Evolutionary conservation across 257 asterid species (phyloP).

Genomic region (Solanum paucissectum): DNA sequence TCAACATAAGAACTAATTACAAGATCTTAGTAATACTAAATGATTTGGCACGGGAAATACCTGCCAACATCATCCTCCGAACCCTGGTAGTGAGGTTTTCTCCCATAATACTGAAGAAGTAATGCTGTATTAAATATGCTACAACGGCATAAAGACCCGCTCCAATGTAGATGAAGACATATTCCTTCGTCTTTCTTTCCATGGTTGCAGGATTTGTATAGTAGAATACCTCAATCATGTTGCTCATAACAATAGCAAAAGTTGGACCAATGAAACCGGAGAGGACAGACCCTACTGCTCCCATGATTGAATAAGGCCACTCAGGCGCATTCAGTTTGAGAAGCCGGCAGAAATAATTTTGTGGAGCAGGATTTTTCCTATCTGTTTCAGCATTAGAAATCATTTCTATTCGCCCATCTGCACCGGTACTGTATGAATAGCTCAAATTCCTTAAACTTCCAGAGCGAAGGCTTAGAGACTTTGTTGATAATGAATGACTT

Average conservation of each 20-base stretch:
- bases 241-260: slow-evolving; percentile 90
- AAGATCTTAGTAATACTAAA: neutral
- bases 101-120: slow-evolving; percentile 96
- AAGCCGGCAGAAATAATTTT: slow-evolving; percentile 74
- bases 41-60: slow-evolving; percentile 14
- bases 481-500: slow-evolving; percentile 84
- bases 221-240: slow-evolving; percentile 94
- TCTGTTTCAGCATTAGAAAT: slow-evolving; percentile 90
- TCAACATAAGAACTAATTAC: neutral
- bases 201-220: slow-evolving; percentile 56
- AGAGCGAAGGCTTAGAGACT: slow-evolving; percentile 92
- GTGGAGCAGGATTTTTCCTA: slow-evolving; percentile 73
- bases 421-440: slow-evolving; percentile 92
- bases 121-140: slow-evolving; percentile 87
- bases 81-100: slow-evolving; percentile 95
- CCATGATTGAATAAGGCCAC: slow-evolving; percentile 95
- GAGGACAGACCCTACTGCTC: slow-evolving; percentile 87
- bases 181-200: slow-evolving; percentile 87
- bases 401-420: slow-evolving; percentile 98
- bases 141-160: slow-evolving; percentile 88
- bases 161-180: slow-evolving; percentile 77
- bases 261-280: slow-evolving; percentile 94
- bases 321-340: slow-evolving; percentile 88
- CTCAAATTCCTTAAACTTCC: slow-evolving; percentile 84
- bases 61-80: slow-evolving; percentile 97